phyloP scores from a whole-genome alignment of 805 yeast genomes.

The Wickerhamomyces pijperi region DNA sequence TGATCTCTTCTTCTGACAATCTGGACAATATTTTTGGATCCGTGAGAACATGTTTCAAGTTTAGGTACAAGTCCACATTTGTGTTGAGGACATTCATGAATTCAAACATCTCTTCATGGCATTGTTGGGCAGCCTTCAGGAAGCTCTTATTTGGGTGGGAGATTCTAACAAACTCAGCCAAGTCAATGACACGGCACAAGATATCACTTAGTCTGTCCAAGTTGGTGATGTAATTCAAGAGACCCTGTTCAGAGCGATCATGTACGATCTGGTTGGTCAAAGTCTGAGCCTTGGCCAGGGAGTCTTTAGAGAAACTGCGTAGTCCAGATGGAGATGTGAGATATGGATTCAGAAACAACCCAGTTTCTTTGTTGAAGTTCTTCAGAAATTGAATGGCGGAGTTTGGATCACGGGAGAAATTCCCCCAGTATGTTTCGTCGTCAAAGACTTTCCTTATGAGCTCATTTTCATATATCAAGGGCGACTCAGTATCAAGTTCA shows the following conservation, averaged over 20 bases:
- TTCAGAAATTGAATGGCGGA: slow-evolving; percentile 4
- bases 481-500: background rate
- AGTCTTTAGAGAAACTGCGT: slow-evolving; percentile 48
- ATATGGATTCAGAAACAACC: slow-evolving; percentile 67
- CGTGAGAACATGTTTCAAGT: slow-evolving; percentile 44
- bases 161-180: slow-evolving; percentile 85
- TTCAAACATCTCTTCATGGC: slow-evolving; percentile 83
- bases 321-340: slow-evolving; percentile 64
- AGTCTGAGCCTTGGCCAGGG: slow-evolving; percentile 53
- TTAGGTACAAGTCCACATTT: slow-evolving; percentile 55
- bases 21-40: slow-evolving; percentile 18
- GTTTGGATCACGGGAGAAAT: slow-evolving; percentile 28
- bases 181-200: slow-evolving; percentile 84
- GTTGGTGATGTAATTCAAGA: slow-evolving; percentile 41
- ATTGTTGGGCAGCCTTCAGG: slow-evolving; percentile 71
- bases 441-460: slow-evolving; percentile 44
- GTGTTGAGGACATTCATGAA: slow-evolving; percentile 91
- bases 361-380: slow-evolving; percentile 26
- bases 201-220: slow-evolving; percentile 82
- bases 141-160: slow-evolving; percentile 70
- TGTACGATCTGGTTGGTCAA: slow-evolving; percentile 47
- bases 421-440: slow-evolving; percentile 43
- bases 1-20: slow-evolving; percentile 63
- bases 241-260: slow-evolving; percentile 32
- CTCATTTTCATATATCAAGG: slow-evolving; percentile 15